Evolutionary conservation across 148 eudicot genomes (phyloP).

Genomic region (Drosera capensis): DNA sequence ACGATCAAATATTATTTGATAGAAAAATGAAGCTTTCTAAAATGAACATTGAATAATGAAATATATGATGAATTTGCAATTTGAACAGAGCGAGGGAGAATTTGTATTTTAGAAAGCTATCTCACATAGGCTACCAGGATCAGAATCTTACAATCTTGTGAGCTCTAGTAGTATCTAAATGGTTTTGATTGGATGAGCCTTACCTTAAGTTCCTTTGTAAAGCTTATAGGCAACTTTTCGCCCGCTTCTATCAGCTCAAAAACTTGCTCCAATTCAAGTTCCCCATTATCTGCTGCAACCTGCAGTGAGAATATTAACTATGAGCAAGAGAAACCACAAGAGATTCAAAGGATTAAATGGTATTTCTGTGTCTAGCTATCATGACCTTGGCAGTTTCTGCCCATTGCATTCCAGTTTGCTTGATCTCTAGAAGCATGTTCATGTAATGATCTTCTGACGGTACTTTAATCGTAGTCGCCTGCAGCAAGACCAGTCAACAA

Average conservation of each 20-base stretch:
- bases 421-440: slow-evolving; percentile 36
- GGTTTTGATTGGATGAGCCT: background rate
- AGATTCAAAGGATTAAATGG: background rate
- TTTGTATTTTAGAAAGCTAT: too few species aligned
- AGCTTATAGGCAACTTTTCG: slow-evolving; percentile 47
- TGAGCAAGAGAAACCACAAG: background rate
- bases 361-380: background rate
- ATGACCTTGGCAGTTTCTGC: slow-evolving; percentile 67
- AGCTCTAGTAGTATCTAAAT: too few species aligned
- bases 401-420: slow-evolving; percentile 55
- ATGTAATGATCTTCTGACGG: slow-evolving; percentile 63
- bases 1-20: too few species aligned
- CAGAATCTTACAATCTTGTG: too few species aligned
- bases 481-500: slow-evolving; percentile 6
- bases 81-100: too few species aligned
- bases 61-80: too few species aligned
- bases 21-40: too few species aligned
- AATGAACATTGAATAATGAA: too few species aligned
- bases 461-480: slow-evolving; percentile 59
- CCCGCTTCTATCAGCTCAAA: slow-evolving; percentile 77
- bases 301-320: slow-evolving; percentile 5
- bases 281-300: slow-evolving; percentile 72
- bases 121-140: too few species aligned
- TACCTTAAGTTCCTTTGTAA: slow-evolving; percentile 82
- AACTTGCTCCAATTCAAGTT: slow-evolving; percentile 55